Conservation (phyloP, 1,284 basidiomycete genomes). For the Ganoderma lingzhi region DNA sequence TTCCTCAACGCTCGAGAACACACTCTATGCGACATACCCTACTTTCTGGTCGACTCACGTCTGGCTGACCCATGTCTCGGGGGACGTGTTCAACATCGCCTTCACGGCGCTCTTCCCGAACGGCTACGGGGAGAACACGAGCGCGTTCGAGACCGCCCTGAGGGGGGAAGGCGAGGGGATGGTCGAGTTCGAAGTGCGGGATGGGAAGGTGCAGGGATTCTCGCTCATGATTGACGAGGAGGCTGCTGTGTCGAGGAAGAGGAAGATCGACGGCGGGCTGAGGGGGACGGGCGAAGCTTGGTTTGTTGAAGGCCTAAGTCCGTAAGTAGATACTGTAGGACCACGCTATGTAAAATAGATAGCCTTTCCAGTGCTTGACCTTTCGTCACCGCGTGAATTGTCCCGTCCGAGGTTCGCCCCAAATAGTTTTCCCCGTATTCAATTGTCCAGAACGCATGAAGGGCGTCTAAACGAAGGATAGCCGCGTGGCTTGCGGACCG, state of each 20-base stretch:
- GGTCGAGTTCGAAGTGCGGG: constrained; percentile 34
- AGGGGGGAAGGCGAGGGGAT: constrained; percentile 24
- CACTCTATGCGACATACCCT: constrained; percentile 33
- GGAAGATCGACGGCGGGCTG: constrained; percentile 24
- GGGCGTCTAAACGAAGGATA: background rate
- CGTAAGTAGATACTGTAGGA: background rate
- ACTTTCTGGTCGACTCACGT: constrained; percentile 37
- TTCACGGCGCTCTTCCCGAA: constrained; percentile 37
- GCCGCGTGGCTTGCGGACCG: background rate
- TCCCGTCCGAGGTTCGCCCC: background rate
- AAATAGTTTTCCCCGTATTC: background rate
- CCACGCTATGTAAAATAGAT: background rate
- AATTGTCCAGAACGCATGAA: background rate
- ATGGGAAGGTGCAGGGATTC: constrained; percentile 28
- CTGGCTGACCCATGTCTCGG: constrained; percentile 29
- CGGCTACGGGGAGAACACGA: constrained; percentile 38
- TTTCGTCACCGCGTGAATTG: background rate
- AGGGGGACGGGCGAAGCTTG: constrained; percentile 39
- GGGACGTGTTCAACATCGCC: constrained; percentile 32
- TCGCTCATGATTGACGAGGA: constrained; percentile 28
- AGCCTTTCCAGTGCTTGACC: background rate
- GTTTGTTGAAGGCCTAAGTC: constrained; percentile 31
- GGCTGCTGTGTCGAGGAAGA: constrained; percentile 28
- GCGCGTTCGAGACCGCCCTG: constrained; percentile 37
- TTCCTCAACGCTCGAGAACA: constrained; percentile 2